Evolutionary conservation across 441 rosid genomes (phyloP).

Genomic region (Eugenia klotzschiana): DNA sequence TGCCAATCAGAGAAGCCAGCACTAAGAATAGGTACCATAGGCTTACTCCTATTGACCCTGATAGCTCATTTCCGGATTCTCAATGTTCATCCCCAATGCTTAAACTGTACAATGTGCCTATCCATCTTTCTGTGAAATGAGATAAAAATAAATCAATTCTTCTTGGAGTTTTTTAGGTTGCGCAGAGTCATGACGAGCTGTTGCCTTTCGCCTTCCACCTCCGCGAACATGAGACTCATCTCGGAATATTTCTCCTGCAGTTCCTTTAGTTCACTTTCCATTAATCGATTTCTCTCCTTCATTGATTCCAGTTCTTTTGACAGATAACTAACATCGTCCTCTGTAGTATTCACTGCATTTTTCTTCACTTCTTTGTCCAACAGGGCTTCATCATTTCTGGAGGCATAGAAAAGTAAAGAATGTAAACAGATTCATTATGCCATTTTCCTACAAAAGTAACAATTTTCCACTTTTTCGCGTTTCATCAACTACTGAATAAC

Average conservation of each 20-base stretch:
- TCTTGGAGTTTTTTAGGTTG: slow-evolving; percentile 46
- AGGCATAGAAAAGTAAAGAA: background rate
- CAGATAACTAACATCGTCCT: background rate
- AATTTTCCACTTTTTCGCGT: background rate
- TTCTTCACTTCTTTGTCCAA: slow-evolving; percentile 8
- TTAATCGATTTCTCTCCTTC: slow-evolving; percentile 35
- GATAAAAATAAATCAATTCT: slow-evolving; percentile 9
- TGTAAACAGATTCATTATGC: background rate
- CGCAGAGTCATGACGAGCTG: slow-evolving; percentile 68
- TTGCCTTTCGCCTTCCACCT: slow-evolving; percentile 94
- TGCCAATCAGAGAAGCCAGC: background rate
- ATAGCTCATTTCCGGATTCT: background rate
- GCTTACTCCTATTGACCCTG: background rate
- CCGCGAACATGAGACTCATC: slow-evolving; percentile 83
- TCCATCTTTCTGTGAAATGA: background rate
- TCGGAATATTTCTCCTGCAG: slow-evolving; percentile 77
- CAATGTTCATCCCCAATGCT: background rate
- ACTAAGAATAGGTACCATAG: background rate
- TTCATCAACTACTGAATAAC: background rate
- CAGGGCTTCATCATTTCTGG: slow-evolving; percentile 2
- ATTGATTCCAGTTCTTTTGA: slow-evolving; percentile 22
- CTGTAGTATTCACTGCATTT: background rate
- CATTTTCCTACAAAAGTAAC: background rate
- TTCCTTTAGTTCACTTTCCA: slow-evolving; percentile 68
- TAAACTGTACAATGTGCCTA: slow-evolving; percentile 21